These are phyloP conservation scores for Monosporozyma siamensis DNA, from an alignment of 805 yeast genomes.

Conservation along the genomic window DNA sequence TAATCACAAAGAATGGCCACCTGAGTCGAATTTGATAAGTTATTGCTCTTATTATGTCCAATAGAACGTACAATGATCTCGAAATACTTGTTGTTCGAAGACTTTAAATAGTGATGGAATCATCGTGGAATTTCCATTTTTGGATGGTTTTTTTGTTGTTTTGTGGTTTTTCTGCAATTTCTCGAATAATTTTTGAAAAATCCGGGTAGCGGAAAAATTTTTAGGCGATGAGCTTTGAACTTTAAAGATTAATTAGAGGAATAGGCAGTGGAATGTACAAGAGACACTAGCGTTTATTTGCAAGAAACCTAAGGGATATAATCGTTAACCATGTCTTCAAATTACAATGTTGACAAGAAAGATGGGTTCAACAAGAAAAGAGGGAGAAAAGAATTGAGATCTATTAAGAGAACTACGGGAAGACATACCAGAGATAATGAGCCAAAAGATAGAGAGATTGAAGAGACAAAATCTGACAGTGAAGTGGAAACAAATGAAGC, in stretches of 20 bases:
- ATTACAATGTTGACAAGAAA: background rate
- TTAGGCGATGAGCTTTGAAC: background rate
- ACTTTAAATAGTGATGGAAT: too few species aligned
- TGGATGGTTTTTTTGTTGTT: too few species aligned
- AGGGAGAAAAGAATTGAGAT: slow-evolving; percentile 57
- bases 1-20: too few species aligned
- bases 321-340: background rate
- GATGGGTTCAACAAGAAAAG: slow-evolving; percentile 20
- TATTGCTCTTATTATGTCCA: too few species aligned
- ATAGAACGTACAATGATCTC: too few species aligned
- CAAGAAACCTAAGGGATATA: too few species aligned
- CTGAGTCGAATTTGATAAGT: too few species aligned
- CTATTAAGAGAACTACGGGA: slow-evolving; percentile 44
- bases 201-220: background rate
- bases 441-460: slow-evolving; percentile 8
- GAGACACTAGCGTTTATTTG: too few species aligned
- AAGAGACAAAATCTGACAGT: too few species aligned
- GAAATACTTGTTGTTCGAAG: too few species aligned
- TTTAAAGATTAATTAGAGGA: background rate
- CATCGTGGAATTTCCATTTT: too few species aligned
- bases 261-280: background rate
- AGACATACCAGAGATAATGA: slow-evolving; percentile 9
- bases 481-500: too few species aligned
- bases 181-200: background rate
- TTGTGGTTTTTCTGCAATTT: background rate